phyloP scores from a whole-genome alignment of 2,329 filamentous ascomycete species.

The Ophiostoma triangulosporum region DNA sequence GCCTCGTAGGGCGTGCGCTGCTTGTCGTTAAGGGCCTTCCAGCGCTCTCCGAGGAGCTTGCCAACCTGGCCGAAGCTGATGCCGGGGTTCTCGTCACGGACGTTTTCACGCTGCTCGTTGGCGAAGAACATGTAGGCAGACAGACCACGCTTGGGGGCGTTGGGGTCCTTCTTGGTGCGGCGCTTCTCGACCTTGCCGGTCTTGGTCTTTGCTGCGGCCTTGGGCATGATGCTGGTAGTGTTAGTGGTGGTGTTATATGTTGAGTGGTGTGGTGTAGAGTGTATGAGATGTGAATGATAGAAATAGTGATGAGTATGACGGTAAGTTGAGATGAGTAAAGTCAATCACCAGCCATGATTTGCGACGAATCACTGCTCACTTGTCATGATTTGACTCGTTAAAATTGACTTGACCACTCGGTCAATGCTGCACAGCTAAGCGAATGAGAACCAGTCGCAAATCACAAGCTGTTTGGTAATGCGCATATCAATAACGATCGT shows the following conservation, averaged over 20 bases:
- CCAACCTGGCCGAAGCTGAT: slow-evolving; percentile 97
- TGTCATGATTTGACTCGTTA: too few relatives aligned
- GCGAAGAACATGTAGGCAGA: slow-evolving; percentile 99
- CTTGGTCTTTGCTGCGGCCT: slow-evolving; percentile 42
- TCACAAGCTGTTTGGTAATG: too few relatives aligned
- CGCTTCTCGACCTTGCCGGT: slow-evolving; percentile 40
- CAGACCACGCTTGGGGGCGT: slow-evolving; percentile 97
- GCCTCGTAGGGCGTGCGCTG: slow-evolving; percentile 89
- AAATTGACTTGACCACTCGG: too few relatives aligned
- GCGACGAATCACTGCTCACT: too few relatives aligned
- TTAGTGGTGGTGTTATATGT: neutral
- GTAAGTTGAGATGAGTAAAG: too few relatives aligned
- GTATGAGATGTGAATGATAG: neutral
- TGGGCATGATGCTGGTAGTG: slow-evolving; percentile 38
- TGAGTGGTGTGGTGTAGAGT: neutral
- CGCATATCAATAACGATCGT: too few relatives aligned
- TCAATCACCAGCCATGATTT: too few relatives aligned
- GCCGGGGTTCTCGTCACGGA: slow-evolving; percentile 94
- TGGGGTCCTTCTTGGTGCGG: slow-evolving; percentile 64
- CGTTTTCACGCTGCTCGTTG: slow-evolving; percentile 97
- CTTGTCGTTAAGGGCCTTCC: slow-evolving; percentile 92
- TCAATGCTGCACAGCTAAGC: too few relatives aligned
- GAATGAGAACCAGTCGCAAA: too few relatives aligned
- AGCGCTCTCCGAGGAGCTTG: slow-evolving; percentile 95
- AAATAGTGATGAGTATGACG: neutral